Evolutionary conservation across 2,329 filamentous ascomycete genomes (phyloP), one percentile per base, ranked within the genome.

Genomic region (Venturia aucupariae): DNA sequence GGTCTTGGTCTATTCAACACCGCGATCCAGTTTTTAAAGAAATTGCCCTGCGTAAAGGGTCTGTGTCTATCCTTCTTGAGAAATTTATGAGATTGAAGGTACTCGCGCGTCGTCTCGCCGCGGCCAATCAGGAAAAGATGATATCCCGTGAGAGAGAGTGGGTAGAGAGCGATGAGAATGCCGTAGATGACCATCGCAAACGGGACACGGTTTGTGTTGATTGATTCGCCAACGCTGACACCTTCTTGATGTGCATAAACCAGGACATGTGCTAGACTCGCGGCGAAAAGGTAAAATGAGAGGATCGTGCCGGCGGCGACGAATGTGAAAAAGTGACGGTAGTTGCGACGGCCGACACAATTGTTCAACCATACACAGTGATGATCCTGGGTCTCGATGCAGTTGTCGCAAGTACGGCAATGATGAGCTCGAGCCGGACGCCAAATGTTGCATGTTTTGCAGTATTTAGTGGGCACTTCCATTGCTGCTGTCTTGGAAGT

Each of bases 341-440:
- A 99, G 78, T 99, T 99, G 71, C 94, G 90, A 68, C 93, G 88
- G 54, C 94, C 94, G 61, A 99, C 89, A 71, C 94, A 99, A 75
- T 99, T 99, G 78, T 99, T 99, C 68, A 99, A 84, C 94, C 94
- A 99, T 19, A 97, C 92, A 72, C 94, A 99, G 76, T 99, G 94
- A 72, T 99, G 94, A 72, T 99, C 94, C 69, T 97, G 91, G 0
- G 92, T 96, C 76, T 99, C 94, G 66, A 99, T 85, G 74, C 94
- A 99, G 75, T 95, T 97, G 77, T 99, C 93, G 77, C 94, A 99
- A 35, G 96, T 84, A 65, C 94, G 90, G 77, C 94, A 99, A 77
- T 99, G 94, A 73, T 99, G 95, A 65, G 91, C 92, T 65, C 94
- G 90, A 35, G 93, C 92, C 42, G 94, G 94, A 2, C 94, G 89